Conservation (phyloP, 768 basidiomycete genomes). For the Kwoniella pini region DNA sequence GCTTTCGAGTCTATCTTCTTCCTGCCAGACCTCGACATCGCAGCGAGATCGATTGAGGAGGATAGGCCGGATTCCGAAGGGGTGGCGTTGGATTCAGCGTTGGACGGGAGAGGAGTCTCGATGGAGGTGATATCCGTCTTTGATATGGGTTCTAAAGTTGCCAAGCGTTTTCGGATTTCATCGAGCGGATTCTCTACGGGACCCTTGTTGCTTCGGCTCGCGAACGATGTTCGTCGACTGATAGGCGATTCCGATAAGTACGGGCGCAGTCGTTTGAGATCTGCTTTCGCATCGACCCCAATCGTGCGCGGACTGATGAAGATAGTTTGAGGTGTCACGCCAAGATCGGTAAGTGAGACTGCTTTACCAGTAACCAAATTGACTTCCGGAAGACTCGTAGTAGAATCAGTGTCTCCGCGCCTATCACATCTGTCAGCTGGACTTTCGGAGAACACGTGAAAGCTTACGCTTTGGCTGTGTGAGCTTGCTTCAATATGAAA, state of each 20-base stretch:
- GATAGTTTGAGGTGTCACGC: conserved; percentile 85
- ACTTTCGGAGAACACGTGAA: background rate
- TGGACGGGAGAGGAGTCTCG: conserved; percentile 1
- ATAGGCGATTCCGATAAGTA: conserved; percentile 20
- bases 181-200: conserved; percentile 42
- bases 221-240: conserved; percentile 47
- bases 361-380: conserved; percentile 31
- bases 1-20: conserved; percentile 72
- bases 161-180: conserved; percentile 40
- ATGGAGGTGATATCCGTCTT: conserved; percentile 6
- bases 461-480: conserved; percentile 70
- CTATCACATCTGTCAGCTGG: conserved; percentile 24
- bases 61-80: conserved; percentile 82
- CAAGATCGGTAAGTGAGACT: conserved; percentile 70
- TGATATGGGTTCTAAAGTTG: conserved; percentile 32
- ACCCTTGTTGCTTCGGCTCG: conserved; percentile 39
- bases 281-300: conserved; percentile 37
- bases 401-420: conserved; percentile 26
- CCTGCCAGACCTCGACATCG: conserved; percentile 52
- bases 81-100: conserved; percentile 56
- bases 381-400: conserved; percentile 14
- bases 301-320: conserved; percentile 64
- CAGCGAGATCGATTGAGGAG: conserved; percentile 31
- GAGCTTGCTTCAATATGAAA: conserved; percentile 80
- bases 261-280: conserved; percentile 30